Percentiles rank a stretch among this genome's conserved stretches.
Evolutionary conservation across 345 rosid genomes (phyloP).

Genomic region (Dipteronia sinensis): DNA sequence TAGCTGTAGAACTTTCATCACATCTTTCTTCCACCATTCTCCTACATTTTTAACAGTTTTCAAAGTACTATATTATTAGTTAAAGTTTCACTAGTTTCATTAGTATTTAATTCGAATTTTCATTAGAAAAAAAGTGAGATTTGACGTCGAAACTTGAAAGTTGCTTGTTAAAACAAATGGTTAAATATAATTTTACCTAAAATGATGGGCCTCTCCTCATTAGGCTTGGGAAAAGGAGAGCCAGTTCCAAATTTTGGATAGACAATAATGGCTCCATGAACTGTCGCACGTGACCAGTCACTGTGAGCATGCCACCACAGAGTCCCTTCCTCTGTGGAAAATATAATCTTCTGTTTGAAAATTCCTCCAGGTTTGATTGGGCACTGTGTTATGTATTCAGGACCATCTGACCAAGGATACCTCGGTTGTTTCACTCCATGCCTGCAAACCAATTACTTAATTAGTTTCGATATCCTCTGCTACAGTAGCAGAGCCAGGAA

Average conservation of each 20-base stretch:
- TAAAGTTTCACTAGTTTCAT: neutral
- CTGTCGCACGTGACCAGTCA: conserved; percentile 39
- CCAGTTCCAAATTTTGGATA: conserved; percentile 27
- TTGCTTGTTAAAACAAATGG: neutral
- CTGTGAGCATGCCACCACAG: conserved; percentile 42
- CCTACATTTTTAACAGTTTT: conserved; percentile 22
- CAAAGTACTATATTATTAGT: neutral
- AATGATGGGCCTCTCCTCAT: conserved; percentile 36
- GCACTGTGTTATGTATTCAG: conserved; percentile 47
- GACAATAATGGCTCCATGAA: conserved; percentile 42
- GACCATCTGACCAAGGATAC: conserved; percentile 52
- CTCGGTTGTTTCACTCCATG: conserved; percentile 48
- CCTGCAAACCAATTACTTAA: conserved; percentile 19
- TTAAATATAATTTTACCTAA: conserved; percentile 25
- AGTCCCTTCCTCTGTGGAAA: conserved; percentile 39
- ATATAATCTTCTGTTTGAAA: conserved; percentile 31
- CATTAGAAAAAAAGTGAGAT: no score
- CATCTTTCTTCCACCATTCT: conserved; percentile 44
- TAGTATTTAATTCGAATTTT: no score
- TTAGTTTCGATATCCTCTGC: no score
- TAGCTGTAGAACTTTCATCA: conserved; percentile 13
- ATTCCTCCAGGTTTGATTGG: conserved; percentile 35
- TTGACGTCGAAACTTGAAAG: no score
- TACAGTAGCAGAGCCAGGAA: no score
- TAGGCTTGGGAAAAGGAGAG: conserved; percentile 39